Evolutionary conservation across 148 eudicot species (phyloP), one percentile per base, ranked within the genome.

Genomic region (Fagopyrum tataricum): DNA sequence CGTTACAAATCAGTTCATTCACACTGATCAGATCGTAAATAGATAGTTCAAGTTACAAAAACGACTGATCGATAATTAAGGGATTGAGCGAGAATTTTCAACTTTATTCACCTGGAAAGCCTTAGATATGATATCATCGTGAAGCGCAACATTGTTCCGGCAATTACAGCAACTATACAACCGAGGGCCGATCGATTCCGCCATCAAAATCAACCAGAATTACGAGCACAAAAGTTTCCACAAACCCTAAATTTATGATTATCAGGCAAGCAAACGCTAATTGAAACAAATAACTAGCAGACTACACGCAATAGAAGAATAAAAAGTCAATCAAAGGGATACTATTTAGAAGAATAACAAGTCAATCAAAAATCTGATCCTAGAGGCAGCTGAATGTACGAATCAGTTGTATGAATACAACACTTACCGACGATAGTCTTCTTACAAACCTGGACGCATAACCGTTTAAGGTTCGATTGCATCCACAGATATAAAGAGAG

Each of bases 41-140:
- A 24, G 44, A 12, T 26, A 51, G n/a, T 20, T 72, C 44, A 41
- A 44, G 4, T 44, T 20, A 52, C 55, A 4, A 24, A 47, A 20
- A 70, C 8, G 6, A 44, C 10, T 11, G 49, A 69, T 31, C 20
- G 49, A 69, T 31, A 1, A 5, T 39, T 64, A 14, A 31, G 20
- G 39, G 12, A 64, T 64, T 64, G 69, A 64, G 43, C 13, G 26
- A 6, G 69, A 64, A 64, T 10, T 13, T 13, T 13, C 1, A 3
- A 21, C 13, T 39, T 20, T 18, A 39, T 20, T 42, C 76, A 89
- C 93, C 93, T 79, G 81, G 67, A 86, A 89, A n/a, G 82, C 47
- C 72, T 87, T 89, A 13, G 82, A 76, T 71, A 89, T 79, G 11
- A 89, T 87, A 46, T 88, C 88, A 79, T 89, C 91, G 51, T 85